phyloP scores from a whole-genome alignment of 2,329 filamentous ascomycete genomes.

The Venturia carpophila region DNA sequence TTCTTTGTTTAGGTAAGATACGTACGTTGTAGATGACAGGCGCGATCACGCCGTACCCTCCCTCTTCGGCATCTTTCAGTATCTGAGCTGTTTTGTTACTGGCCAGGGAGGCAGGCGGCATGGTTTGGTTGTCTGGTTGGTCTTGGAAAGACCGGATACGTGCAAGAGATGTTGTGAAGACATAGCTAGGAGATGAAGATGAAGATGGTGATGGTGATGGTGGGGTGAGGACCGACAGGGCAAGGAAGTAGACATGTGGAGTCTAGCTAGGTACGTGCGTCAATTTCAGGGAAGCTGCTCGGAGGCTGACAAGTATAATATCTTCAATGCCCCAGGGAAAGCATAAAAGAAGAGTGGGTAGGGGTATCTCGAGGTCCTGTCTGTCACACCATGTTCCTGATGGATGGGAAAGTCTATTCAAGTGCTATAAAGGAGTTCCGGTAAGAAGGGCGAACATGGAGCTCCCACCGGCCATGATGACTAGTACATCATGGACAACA shows the following conservation, averaged over 20 bases:
- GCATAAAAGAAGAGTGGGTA: too few relatives aligned
- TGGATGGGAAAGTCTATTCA: too few relatives aligned
- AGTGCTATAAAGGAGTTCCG: too few relatives aligned
- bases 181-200: background rate
- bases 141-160: background rate
- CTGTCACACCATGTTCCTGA: too few relatives aligned
- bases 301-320: too few relatives aligned
- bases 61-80: conserved; percentile 47
- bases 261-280: too few relatives aligned
- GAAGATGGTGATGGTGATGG: background rate
- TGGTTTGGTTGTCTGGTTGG: background rate
- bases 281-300: too few relatives aligned
- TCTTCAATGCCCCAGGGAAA: too few relatives aligned
- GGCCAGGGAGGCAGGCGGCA: background rate
- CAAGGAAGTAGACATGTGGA: background rate
- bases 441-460: too few relatives aligned
- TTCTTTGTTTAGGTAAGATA: conserved; percentile 35
- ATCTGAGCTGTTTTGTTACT: conserved; percentile 36
- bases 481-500: too few relatives aligned
- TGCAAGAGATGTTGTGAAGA: background rate
- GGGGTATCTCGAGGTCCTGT: too few relatives aligned
- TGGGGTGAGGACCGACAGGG: background rate
- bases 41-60: conserved; percentile 52
- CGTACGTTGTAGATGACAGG: conserved; percentile 28
- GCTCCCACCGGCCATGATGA: too few relatives aligned